A percentile compares a stretch with the other conserved stretches of the same genome.
phyloP scores from a whole-genome alignment of 164 flowering plant species.

The Liquidambar formosana region DNA sequence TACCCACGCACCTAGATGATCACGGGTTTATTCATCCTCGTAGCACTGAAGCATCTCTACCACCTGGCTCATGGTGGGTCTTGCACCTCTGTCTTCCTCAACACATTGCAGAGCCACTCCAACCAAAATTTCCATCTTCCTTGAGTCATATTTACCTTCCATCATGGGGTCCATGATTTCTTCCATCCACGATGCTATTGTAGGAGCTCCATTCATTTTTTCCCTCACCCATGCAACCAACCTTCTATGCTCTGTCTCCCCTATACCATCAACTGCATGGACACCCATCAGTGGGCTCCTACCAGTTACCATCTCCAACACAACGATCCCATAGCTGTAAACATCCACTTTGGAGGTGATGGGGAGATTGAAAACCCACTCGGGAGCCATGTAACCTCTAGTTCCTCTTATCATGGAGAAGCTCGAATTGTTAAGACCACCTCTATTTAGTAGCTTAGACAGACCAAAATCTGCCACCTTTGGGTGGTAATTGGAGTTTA shows the following conservation, averaged over 20 bases:
- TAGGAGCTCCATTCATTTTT: not conserved
- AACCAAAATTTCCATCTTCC: conserved; percentile 7
- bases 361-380: conserved; percentile 30
- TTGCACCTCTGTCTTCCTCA: conserved; percentile 7
- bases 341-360: conserved; percentile 25
- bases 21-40: not conserved
- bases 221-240: conserved; percentile 1
- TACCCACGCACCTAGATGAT: too few relatives aligned
- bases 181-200: not conserved
- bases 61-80: conserved; percentile 16
- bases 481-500: conserved; percentile 27
- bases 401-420: conserved; percentile 31
- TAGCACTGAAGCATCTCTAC: conserved; percentile 14
- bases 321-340: conserved; percentile 13
- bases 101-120: conserved; percentile 8
- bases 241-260: not conserved
- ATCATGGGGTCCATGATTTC: conserved; percentile 2
- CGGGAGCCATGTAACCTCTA: conserved; percentile 37
- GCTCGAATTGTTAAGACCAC: not conserved
- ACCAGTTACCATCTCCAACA: conserved; percentile 14
- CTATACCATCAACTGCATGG: not conserved
- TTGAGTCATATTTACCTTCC: not conserved
- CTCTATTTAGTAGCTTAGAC: conserved; percentile 27
- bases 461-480: conserved; percentile 43
- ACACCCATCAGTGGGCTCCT: not conserved